Evolutionary conservation across 2,329 filamentous ascomycete species (phyloP).

Genomic region (Epichloe brachyelytri): DNA sequence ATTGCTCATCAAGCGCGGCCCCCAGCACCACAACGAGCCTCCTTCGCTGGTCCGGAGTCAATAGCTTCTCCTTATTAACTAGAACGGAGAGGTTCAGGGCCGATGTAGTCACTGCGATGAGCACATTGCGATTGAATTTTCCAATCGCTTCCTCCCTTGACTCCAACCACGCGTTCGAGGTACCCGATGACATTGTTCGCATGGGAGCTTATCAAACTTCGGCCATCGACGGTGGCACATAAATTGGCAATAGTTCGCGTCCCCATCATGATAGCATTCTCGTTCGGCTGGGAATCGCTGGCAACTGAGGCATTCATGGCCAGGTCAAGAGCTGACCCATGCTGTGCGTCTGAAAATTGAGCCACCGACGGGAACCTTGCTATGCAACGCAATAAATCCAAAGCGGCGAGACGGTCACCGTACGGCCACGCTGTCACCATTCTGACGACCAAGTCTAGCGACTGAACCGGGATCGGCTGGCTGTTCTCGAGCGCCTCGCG

Average conservation of each 20-base stretch:
- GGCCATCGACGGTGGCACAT: slow-evolving; percentile 63
- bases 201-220: slow-evolving; percentile 47
- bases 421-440: slow-evolving; percentile 71
- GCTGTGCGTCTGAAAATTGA: slow-evolving; percentile 37
- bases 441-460: slow-evolving; percentile 54
- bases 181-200: slow-evolving; percentile 46
- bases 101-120: slow-evolving; percentile 69
- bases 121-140: slow-evolving; percentile 59
- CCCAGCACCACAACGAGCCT: slow-evolving; percentile 47
- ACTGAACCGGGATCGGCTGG: slow-evolving; percentile 34
- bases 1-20: slow-evolving; percentile 50
- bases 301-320: slow-evolving; percentile 27
- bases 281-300: slow-evolving; percentile 44
- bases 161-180: slow-evolving; percentile 48
- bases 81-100: slow-evolving; percentile 78
- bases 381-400: slow-evolving; percentile 79
- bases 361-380: slow-evolving; percentile 58
- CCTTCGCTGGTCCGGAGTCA: slow-evolving; percentile 19
- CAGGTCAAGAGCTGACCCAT: slow-evolving; percentile 47
- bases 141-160: slow-evolving; percentile 36
- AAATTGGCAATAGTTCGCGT: slow-evolving; percentile 72
- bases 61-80: slow-evolving; percentile 34
- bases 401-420: slow-evolving; percentile 63
- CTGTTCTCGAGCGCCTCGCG: slow-evolving; percentile 50
- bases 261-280: slow-evolving; percentile 82